phyloP scores from a whole-genome alignment of 1,139 yeast species.

The Debaryomyces sp. region DNA sequence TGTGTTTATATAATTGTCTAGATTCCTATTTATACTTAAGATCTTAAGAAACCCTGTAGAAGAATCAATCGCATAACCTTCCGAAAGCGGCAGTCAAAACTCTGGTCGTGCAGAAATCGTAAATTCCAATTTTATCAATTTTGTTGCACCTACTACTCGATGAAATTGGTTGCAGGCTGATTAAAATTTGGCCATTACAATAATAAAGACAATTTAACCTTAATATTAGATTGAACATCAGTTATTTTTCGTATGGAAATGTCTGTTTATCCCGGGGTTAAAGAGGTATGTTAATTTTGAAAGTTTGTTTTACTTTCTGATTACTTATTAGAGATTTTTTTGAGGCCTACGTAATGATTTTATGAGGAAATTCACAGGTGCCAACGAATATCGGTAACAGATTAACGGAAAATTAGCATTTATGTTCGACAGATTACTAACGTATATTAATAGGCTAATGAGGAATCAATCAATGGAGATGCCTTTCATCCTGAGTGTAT shows the following conservation, averaged over 20 bases:
- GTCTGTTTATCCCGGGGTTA: slow-evolving; percentile 1
- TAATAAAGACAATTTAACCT: neutral
- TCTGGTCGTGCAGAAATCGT: neutral
- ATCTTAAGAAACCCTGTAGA: neutral
- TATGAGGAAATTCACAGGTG: neutral
- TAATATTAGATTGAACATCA: neutral
- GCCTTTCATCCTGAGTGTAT: slow-evolving; percentile 27
- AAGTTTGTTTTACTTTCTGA: neutral
- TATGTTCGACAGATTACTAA: slow-evolving; percentile 7
- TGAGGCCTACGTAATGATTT: neutral
- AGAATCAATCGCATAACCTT: neutral
- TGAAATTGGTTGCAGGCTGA: slow-evolving; percentile 9
- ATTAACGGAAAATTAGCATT: neutral
- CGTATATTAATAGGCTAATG: slow-evolving; percentile 8
- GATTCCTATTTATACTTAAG: neutral
- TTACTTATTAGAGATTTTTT: neutral
- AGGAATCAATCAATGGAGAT: slow-evolving; percentile 8
- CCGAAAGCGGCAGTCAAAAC: neutral
- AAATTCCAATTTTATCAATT: slow-evolving; percentile 10
- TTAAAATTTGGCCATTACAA: slow-evolving; percentile 1
- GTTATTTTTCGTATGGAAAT: neutral
- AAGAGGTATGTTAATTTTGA: slow-evolving; percentile 1
- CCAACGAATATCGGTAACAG: neutral
- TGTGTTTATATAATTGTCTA: slow-evolving; percentile 13
- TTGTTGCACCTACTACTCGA: slow-evolving; percentile 14